Evolutionary conservation across 768 basidiomycete species (phyloP).

Genomic region (Neoboletus magnificus): DNA sequence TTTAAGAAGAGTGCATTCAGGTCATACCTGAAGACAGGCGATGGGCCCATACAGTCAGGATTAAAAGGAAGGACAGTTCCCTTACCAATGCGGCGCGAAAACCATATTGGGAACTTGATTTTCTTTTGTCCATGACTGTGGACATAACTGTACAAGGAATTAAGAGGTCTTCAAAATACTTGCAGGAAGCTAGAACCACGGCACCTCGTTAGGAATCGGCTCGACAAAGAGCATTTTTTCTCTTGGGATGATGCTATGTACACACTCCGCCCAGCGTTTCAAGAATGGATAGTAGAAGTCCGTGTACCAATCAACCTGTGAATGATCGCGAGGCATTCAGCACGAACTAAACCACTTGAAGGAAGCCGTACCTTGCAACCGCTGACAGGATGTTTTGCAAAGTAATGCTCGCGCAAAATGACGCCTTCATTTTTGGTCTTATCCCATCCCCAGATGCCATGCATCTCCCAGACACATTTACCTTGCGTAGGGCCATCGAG

Average conservation of each 20-base stretch:
- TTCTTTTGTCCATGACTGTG: conserved; percentile 69
- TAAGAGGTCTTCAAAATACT: conserved; percentile 2
- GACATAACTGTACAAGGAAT: conserved; percentile 61
- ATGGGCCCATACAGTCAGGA: not conserved
- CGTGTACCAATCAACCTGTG: conserved; percentile 79
- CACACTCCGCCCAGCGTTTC: conserved; percentile 60
- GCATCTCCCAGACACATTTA: conserved; percentile 83
- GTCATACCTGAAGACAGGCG: conserved; percentile 67
- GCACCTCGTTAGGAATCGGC: conserved; percentile 90
- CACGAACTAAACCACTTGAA: not conserved
- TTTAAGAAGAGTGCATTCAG: conserved; percentile 85
- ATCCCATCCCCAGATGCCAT: conserved; percentile 94
- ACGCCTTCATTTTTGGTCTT: conserved; percentile 60
- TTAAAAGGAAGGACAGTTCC: conserved; percentile 12
- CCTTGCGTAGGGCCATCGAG: conserved; percentile 69
- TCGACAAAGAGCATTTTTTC: conserved; percentile 75
- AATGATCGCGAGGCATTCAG: not conserved
- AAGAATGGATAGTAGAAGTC: conserved; percentile 84
- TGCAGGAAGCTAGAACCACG: not conserved
- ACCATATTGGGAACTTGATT: conserved; percentile 61
- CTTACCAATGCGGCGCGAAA: conserved; percentile 72
- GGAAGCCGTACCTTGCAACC: conserved; percentile 50
- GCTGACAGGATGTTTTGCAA: conserved; percentile 62
- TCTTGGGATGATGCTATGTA: conserved; percentile 45
- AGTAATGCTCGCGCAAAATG: conserved; percentile 82